A percentile compares a stretch with the other conserved stretches of the same genome.
Evolutionary conservation across 139 green algal species (phyloP).

Genomic region (Tetradesmus obliquus): DNA sequence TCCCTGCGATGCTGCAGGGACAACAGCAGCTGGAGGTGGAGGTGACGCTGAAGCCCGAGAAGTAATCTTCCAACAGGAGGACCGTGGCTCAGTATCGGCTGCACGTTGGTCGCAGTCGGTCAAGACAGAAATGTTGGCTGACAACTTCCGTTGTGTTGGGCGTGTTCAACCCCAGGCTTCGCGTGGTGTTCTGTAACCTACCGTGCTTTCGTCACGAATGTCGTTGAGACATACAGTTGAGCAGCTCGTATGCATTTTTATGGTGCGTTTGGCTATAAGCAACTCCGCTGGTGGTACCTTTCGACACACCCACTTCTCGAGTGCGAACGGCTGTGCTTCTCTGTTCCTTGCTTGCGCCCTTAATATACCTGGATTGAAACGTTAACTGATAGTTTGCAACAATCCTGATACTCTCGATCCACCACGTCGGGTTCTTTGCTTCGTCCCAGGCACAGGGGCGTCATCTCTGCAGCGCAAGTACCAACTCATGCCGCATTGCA

Average conservation of each 20-base stretch:
- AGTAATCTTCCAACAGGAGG: not conserved
- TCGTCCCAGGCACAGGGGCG: not conserved
- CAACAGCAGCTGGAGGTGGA: not conserved
- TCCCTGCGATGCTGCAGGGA: not conserved
- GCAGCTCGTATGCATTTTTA: not conserved
- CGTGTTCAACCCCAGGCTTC: not conserved
- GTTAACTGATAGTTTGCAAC: not conserved
- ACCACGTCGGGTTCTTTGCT: not conserved
- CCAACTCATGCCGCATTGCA: not conserved
- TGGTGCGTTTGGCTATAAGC: not conserved
- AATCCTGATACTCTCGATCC: not conserved
- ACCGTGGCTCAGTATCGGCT: not conserved
- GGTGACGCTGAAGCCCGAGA: slow-evolving; percentile 16
- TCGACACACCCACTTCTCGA: not conserved
- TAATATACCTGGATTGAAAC: not conserved
- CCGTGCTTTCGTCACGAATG: not conserved
- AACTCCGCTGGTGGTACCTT: not conserved
- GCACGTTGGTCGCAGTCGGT: not conserved
- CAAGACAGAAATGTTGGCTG: not conserved
- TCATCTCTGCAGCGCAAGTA: not conserved
- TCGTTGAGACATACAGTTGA: no score
- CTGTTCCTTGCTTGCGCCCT: not conserved
- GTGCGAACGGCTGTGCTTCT: not conserved
- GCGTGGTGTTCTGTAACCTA: not conserved
- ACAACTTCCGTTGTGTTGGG: not conserved